These are phyloP conservation scores for Monilinia vaccinii-corymbosi DNA, from an alignment of 2,329 filamentous ascomycete genomes.

Conservation along the genomic window DNA sequence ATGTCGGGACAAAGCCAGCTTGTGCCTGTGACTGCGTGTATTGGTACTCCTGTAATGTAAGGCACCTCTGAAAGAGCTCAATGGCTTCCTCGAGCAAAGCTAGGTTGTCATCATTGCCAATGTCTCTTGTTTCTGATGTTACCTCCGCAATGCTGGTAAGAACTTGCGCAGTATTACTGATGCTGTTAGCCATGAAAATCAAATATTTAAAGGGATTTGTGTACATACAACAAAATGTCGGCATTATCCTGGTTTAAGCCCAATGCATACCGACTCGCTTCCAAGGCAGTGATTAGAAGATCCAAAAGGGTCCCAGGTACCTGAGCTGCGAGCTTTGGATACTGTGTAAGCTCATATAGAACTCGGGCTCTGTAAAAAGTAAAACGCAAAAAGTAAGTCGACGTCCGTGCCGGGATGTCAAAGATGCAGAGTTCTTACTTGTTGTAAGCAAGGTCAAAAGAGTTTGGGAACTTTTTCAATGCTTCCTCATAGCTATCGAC, in stretches of 20 bases:
- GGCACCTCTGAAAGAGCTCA: slow-evolving; percentile 48
- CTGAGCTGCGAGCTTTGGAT: slow-evolving; percentile 50
- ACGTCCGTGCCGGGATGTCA: not conserved
- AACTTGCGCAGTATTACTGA: slow-evolving; percentile 57
- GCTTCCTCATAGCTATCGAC: slow-evolving; percentile 58
- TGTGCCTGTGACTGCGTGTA: slow-evolving; percentile 36
- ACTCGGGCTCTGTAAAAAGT: slow-evolving; percentile 47
- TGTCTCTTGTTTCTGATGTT: slow-evolving; percentile 36
- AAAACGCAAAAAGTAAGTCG: slow-evolving; percentile 5
- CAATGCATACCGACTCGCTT: slow-evolving; percentile 55
- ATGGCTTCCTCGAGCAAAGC: slow-evolving; percentile 50
- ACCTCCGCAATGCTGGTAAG: slow-evolving; percentile 57
- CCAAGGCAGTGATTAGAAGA: slow-evolving; percentile 50
- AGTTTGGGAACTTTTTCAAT: slow-evolving; percentile 47
- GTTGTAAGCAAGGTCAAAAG: slow-evolving; percentile 67
- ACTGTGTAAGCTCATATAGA: slow-evolving; percentile 60
- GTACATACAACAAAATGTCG: slow-evolving; percentile 50
- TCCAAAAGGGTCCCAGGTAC: slow-evolving; percentile 44
- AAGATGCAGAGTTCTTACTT: slow-evolving; percentile 39
- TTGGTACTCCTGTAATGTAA: slow-evolving; percentile 42
- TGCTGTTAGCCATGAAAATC: slow-evolving; percentile 6
- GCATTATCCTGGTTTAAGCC: slow-evolving; percentile 51
- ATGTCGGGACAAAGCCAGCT: slow-evolving; percentile 15
- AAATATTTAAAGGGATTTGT: not conserved
- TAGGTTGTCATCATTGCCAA: slow-evolving; percentile 36